Base-by-base conservation (phyloP, 345 rosid genomes). In the Salix caprea region DNA sequence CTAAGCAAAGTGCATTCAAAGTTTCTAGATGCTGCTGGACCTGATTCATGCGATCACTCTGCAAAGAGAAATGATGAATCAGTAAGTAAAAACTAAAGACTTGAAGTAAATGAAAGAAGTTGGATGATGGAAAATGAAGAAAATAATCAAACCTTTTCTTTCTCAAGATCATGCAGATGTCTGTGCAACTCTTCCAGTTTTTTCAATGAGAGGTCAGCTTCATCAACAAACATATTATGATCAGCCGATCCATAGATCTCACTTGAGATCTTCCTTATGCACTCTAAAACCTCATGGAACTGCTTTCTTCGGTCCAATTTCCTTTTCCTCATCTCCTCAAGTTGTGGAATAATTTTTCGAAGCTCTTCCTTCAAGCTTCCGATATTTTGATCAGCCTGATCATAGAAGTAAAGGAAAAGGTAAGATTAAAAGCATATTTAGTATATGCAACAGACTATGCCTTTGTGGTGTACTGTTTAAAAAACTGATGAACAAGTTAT, bases 301-400 rank as follows among this genome's bases (percentile, higher is more conserved):
- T 94, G 97, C 77, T 90, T 86, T 82, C 90, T 91, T 85, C 99
- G 86, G 60, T 96, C 97, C 1, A 37, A 32, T 85, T 88, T 90
- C 85, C 91, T 88, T 82, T 89, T 92, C 70, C 78, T 85, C 97
- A 96, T 91, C 86, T 92, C 99, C 85, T 94, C 97, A 74, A 96
- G 70, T 67, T 90, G 96, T 39, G 97, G 97, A 78, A 92, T 85
- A 79, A 89, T 89, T 76, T 16, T 89, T 58, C 68, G 77, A 52
- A 94, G 92, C 85, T 96, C 99, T 79, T 89, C 92, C 79, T 91
- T 94, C 86, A 96, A 88, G 85, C 96, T 94, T 81, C 85, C 94
- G 74, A 71, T 78, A 78, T 71, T 90, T 86, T 88, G 96, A 77
- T 96, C 97, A 75, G 88, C 76, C 99, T 94, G 84, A 3, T 58